phyloP scores from a whole-genome alignment of 495 filamentous ascomycete genomes.

The Neurospora sp. region DNA sequence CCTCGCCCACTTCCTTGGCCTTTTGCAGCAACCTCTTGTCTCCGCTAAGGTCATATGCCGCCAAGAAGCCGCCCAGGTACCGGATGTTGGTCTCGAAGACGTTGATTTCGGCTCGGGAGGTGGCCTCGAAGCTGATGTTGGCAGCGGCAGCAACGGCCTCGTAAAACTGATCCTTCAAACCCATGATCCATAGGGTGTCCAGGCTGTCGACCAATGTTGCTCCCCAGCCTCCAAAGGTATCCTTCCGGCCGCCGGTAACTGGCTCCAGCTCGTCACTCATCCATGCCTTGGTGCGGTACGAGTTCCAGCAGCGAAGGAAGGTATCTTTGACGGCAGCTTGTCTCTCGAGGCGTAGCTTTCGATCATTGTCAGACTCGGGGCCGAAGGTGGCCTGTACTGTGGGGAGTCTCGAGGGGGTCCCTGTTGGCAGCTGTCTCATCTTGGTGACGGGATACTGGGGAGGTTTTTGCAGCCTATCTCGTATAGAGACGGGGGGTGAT shows the following conservation, averaged over 20 bases:
- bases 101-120: slow-evolving; percentile 45
- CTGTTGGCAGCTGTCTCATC: slow-evolving; percentile 61
- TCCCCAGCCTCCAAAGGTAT: slow-evolving; percentile 87
- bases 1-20: slow-evolving; percentile 69
- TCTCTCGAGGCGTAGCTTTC: slow-evolving; percentile 29
- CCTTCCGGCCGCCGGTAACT: slow-evolving; percentile 39
- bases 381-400: slow-evolving; percentile 51
- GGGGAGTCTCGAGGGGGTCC: slow-evolving; percentile 52
- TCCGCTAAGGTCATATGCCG: slow-evolving; percentile 64
- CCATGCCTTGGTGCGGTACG: slow-evolving; percentile 70
- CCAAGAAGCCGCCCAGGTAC: slow-evolving; percentile 67
- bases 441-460: slow-evolving; percentile 53
- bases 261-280: slow-evolving; percentile 67
- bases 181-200: slow-evolving; percentile 96
- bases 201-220: slow-evolving; percentile 86
- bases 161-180: slow-evolving; percentile 75
- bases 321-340: slow-evolving; percentile 49
- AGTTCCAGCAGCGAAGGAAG: slow-evolving; percentile 65
- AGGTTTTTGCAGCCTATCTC: slow-evolving; percentile 9
- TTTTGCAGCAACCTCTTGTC: slow-evolving; percentile 64
- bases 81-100: slow-evolving; percentile 77
- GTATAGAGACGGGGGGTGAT: background rate
- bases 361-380: slow-evolving; percentile 20
- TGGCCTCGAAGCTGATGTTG: slow-evolving; percentile 76
- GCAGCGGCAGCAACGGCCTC: slow-evolving; percentile 68